A percentile compares a stretch with the other conserved stretches of the same genome.
Evolutionary conservation across 2,329 filamentous ascomycete species (phyloP).

Genomic region (Ceratocystis lukuohia): DNA sequence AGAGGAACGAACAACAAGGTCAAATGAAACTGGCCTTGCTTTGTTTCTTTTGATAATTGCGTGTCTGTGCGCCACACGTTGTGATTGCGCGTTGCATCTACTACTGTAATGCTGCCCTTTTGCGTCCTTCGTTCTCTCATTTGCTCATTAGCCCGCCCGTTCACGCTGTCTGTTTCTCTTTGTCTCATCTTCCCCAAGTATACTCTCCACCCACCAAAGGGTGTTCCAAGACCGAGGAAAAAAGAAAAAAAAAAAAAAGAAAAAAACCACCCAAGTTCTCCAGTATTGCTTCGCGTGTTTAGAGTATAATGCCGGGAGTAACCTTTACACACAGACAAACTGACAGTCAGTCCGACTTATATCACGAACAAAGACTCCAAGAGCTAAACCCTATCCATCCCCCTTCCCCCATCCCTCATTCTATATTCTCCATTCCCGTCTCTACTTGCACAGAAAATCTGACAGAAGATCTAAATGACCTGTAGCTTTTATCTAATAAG

Average conservation of each 20-base stretch:
- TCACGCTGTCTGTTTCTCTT: not conserved
- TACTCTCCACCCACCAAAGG: too few relatives aligned
- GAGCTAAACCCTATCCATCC: not conserved
- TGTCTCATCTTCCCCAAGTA: too few relatives aligned
- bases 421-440: not conserved
- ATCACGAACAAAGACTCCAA: not conserved
- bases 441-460: not conserved
- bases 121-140: not conserved
- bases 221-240: too few relatives aligned
- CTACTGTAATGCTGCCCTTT: not conserved
- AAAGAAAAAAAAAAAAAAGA: too few relatives aligned
- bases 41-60: not conserved
- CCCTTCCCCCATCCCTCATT: not conserved
- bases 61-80: not conserved
- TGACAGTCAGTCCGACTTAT: not conserved
- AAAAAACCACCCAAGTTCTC: not conserved
- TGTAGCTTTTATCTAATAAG: not conserved
- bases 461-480: not conserved
- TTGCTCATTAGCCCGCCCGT: not conserved
- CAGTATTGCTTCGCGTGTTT: not conserved
- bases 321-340: conserved; percentile 6
- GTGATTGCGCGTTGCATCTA: not conserved
- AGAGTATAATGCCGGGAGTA: not conserved
- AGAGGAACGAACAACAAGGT: not conserved
- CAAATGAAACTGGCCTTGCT: not conserved